Base-by-base conservation (phyloP, 352 stramenopile genomes). In the Blastocystis sp. region DNA sequence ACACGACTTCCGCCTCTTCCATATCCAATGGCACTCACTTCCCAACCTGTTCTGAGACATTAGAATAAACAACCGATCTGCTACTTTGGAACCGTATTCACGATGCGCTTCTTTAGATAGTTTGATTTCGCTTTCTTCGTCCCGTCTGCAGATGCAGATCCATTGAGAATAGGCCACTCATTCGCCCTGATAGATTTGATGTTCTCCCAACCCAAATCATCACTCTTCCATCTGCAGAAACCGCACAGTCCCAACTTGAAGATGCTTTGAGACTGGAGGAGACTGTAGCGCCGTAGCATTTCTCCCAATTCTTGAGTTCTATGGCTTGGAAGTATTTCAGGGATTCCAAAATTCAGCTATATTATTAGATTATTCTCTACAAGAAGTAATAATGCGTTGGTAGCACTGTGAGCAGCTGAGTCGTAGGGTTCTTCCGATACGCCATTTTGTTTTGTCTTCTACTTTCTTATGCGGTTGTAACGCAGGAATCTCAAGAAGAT, bases 61-160 rank as follows among this genome's bases (percentile, higher is more conserved):
- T 53, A n/a, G 15, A 4, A 69, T 18, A 3, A 23, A 66, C 26
- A 8, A 13, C 15, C 15, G 29, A 15, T 20, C 41, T 13, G n/a
- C 0, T 50, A 84, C 73, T 84, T 84, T 0, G 73, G 73, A 50
- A 84, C 15, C 0, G 47, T 66, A 84, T 84, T 84, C n/a, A 84
- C 53, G 2, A 84, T 11, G 23, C 73, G 54, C 73, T 84, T 84
- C 73, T 84, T 84, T 34, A 84, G 68, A 64, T 69, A 84, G 26
- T 68, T 26, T 7, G 73, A 50, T 68, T 66, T 84, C n/a, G 53
- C 29, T 18, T 66, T 23, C 39, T 50, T 68, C 53, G 73, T 84
- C 6, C 68, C 62, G 34, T 84, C 73, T 15, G 45, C 53, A 9
- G 53, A 54, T 13, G 73, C 53, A n/a, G 64, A 47, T 29, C 73